phyloP scores from a whole-genome alignment of 2,329 filamentous ascomycete genomes.

The Fonsecaea multimorphosa region DNA sequence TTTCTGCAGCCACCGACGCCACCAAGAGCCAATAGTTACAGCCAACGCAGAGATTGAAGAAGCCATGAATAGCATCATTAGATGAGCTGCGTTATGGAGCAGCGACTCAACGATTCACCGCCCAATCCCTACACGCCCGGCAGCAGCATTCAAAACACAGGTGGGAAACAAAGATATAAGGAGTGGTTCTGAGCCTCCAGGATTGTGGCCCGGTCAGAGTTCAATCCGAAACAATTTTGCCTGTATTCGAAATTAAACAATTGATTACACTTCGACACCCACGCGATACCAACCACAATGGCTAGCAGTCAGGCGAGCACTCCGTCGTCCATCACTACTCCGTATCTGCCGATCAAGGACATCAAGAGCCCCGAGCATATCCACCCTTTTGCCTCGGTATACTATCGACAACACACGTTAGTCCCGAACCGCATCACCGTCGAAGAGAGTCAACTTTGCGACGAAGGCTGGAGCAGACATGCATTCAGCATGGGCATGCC shows the following conservation, averaged over 20 bases:
- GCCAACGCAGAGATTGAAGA: not conserved
- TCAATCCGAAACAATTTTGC: not conserved
- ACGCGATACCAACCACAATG: conserved; percentile 11
- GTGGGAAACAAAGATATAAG: conserved; percentile 8
- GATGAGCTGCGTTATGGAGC: not conserved
- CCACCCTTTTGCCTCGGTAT: conserved; percentile 9
- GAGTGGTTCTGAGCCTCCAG: not conserved
- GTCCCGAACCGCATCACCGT: conserved; percentile 27
- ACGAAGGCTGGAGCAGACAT: conserved; percentile 27
- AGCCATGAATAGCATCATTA: conserved; percentile 19
- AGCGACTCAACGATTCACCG: not conserved
- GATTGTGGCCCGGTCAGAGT: not conserved
- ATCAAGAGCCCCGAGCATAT: conserved; percentile 1
- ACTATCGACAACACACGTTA: conserved; percentile 24
- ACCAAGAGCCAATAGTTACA: not conserved
- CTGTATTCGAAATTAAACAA: not conserved
- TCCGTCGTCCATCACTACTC: conserved; percentile 6
- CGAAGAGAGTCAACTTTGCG: conserved; percentile 16
- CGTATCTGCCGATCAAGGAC: conserved; percentile 16
- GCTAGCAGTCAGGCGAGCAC: conserved; percentile 19
- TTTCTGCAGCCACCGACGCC: not conserved
- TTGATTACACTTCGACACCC: not conserved
- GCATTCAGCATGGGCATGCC: conserved; percentile 32
- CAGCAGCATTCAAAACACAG: not conserved
- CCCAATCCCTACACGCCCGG: not conserved